phyloP scores from a whole-genome alignment of 805 yeast genomes.

The Monosporozyma siamensis region DNA sequence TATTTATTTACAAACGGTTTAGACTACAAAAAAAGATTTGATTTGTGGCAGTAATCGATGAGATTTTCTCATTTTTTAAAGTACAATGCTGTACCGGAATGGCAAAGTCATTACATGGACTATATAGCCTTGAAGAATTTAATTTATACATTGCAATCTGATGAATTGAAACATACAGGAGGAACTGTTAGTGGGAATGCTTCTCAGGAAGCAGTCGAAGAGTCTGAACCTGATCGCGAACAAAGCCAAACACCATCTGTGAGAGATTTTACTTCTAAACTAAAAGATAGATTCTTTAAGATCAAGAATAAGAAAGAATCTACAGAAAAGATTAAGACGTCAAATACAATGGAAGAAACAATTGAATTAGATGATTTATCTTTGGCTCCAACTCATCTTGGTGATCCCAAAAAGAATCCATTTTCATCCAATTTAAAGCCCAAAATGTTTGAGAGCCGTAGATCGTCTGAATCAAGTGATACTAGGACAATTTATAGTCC shows the following conservation, averaged over 20 bases:
- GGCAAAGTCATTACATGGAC: conserved; percentile 77
- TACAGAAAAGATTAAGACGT: neutral
- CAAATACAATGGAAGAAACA: conserved; percentile 13
- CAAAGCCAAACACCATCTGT: neutral
- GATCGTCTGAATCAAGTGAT: conserved; percentile 12
- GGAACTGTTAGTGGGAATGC: neutral
- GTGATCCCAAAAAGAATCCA: conserved; percentile 16
- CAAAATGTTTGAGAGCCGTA: conserved; percentile 10
- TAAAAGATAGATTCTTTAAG: neutral
- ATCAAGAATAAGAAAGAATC: conserved; percentile 4
- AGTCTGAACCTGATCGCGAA: neutral
- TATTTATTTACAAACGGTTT: too few species aligned
- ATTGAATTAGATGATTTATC: conserved; percentile 22
- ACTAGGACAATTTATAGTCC: conserved; percentile 23
- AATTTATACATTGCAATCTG: conserved; percentile 46
- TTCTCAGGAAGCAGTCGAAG: conserved; percentile 7
- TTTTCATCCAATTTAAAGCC: conserved; percentile 10
- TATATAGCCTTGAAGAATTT: conserved; percentile 50
- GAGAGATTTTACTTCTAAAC: conserved; percentile 3
- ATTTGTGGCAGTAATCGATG: too few species aligned
- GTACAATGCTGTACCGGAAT: conserved; percentile 72
- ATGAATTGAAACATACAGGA: conserved; percentile 16
- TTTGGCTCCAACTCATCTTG: conserved; percentile 11
- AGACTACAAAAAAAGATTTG: too few species aligned
- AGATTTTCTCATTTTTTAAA: conserved; percentile 60